Evolutionary conservation across 1,284 basidiomycete genomes (phyloP), one percentile per base, ranked within the genome.

Genomic region (Malassezia pachydermatis): DNA sequence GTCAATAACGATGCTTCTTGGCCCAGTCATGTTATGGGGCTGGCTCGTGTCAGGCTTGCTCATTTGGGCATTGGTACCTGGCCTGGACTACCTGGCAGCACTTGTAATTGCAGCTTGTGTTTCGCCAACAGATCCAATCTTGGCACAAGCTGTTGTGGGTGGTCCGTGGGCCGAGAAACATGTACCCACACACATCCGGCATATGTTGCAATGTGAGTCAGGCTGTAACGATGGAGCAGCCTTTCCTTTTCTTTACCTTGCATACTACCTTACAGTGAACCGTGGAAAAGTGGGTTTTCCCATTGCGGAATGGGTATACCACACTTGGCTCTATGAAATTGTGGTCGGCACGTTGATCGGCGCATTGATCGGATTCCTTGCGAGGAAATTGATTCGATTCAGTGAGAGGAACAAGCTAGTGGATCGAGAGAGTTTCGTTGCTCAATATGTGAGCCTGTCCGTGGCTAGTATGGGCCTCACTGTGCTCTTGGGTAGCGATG

Each of bases 141-240:
- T 76, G 55, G 74, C 76, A 0, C 76, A 77, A 44, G 75, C 75
- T 22, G 74, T 98, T 47, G 84, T 98, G 11, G 92, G 94, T 67
- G 92, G 94, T 45, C 92, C 88, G 73, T 99, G 92, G 76, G 92
- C 92, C 2, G 86, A 98, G 72, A 94, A 95, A 70, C 92, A 99
- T 65, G 92, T 99, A 14, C 92, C 92, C 0, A 83, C 88, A 0
- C 94, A 99, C 72, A 78, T 98, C 39, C 82, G 90, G 30, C 88
- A 96, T 73, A 78, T 94, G 47, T 75, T 95, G n/a, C 80, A 86
- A 3, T 88, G 88, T 1, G 90, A 96, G 74, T 88, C 86, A 5
- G 89, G 89, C 0, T 81, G 84, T 20, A 94, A 94, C 71, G 64
- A 68, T 39, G 70, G 69, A 24, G 69, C 75, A 1, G 92, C 92